Base-by-base conservation (phyloP, 176 grass and related monocot species). In the Triticum monococcum region DNA sequence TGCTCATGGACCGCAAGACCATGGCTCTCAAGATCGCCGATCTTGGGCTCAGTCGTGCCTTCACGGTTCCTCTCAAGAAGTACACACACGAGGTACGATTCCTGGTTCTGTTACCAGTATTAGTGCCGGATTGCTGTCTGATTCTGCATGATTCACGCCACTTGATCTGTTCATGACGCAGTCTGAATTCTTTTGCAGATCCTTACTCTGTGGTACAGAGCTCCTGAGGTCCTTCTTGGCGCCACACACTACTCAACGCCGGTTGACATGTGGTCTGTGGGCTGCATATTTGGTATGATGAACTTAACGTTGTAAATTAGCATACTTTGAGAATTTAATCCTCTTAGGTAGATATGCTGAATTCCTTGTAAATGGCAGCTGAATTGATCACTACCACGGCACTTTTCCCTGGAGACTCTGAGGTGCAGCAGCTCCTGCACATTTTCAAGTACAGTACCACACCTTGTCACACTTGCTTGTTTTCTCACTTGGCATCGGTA, bases 171-270 rank as follows among this genome's bases (percentile, higher is more conserved):
- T 31, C 72, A 9, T 41, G 59, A 75, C 8, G 17, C 5, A 16
- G 9, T 65, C 18, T 64, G 61, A 65, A 64, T 61, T 18, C 23
- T 41, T 79, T 24, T 88, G 41, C 89, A 99, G 97, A 96, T 99
- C 18, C 92, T 99, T 62, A 99, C 97, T 2, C 97, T 99, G 11
- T 99, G 97, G 97, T 99, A 99, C 88, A 91, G 94, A 87, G 97
- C 97, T 35, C 97, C 97, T 2, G 97, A 99, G 85, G 80, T 99
- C 31, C 93, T 99, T 26, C 93, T 99, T 33, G 97, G 97, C 0
- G 92, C 94, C n/a, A 90, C 90, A 1, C 97, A 91, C 81, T 99
- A 99, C 80, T 91, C 97, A 63, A 96, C 94, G 26, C 94, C 97
- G 0, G 94, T 99, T 52, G 97, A 99, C 64, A 96, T 99, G 33